phyloP scores from a whole-genome alignment of 2,329 filamentous ascomycete species.

The Verticillium albo-atrum region DNA sequence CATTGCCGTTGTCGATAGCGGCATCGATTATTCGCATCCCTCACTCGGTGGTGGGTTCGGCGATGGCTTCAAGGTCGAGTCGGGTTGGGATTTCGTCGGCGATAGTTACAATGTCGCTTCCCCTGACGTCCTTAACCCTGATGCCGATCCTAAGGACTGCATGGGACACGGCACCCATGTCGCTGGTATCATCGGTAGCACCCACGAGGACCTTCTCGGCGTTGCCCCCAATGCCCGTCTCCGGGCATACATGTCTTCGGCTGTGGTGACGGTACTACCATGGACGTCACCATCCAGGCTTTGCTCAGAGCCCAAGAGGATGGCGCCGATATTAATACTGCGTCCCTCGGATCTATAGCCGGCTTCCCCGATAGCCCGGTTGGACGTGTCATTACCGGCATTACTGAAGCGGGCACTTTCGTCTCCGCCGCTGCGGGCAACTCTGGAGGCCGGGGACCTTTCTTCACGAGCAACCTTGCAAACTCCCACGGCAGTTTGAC shows the following conservation, averaged over 20 bases:
- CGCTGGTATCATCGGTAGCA: constrained; percentile 14
- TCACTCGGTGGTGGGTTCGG: constrained; percentile 50
- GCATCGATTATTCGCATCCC: constrained; percentile 45
- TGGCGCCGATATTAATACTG: constrained; percentile 26
- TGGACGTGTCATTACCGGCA: background rate
- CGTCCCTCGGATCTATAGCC: constrained; percentile 16
- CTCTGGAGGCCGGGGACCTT: constrained; percentile 3
- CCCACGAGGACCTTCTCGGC: constrained; percentile 29
- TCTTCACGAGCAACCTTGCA: constrained; percentile 1
- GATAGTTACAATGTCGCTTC: constrained; percentile 28
- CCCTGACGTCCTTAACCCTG: constrained; percentile 23
- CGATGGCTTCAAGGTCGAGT: constrained; percentile 38
- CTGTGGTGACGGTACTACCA: constrained; percentile 12
- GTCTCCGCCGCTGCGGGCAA: constrained; percentile 5
- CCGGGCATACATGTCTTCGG: constrained; percentile 34
- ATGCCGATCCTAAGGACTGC: constrained; percentile 33
- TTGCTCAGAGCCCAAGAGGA: constrained; percentile 13
- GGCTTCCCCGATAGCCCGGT: constrained; percentile 17
- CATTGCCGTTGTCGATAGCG: constrained; percentile 22
- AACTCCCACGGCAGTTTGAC: constrained; percentile 1
- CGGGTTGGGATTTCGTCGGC: constrained; percentile 42
- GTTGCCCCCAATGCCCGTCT: constrained; percentile 34
- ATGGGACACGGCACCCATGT: constrained; percentile 23
- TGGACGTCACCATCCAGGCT: constrained; percentile 10
- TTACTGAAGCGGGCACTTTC: constrained; percentile 1